Conservation (phyloP, 176 grass and related monocot genomes). For the bread wheat (Triticum aestivum) region DNA sequence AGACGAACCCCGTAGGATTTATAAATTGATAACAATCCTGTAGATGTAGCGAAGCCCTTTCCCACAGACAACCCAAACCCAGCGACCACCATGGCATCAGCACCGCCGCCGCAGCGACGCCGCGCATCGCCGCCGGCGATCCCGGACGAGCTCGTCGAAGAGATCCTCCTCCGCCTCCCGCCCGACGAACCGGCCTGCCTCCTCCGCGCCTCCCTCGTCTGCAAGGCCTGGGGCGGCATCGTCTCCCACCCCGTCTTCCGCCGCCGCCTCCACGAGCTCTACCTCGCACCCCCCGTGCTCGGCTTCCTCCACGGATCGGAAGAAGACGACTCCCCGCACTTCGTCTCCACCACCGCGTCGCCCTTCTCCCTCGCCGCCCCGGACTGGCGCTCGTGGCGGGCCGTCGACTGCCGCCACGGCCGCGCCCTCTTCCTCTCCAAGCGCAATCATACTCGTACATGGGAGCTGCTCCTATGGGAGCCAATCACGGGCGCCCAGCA, state of each 20-base stretch:
- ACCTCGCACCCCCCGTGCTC: neutral
- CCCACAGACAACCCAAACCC: neutral
- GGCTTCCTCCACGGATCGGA: neutral
- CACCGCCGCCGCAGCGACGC: neutral
- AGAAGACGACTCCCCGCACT: neutral
- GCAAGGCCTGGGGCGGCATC: neutral
- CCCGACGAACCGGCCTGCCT: neutral
- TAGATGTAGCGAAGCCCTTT: too few species aligned
- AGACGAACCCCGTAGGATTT: too few species aligned
- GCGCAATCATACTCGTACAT: too few species aligned
- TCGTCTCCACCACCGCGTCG: neutral
- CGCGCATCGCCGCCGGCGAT: neutral
- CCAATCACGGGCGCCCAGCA: neutral
- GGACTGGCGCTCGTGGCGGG: neutral
- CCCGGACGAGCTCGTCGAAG: neutral
- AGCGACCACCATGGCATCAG: neutral
- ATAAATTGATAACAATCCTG: too few species aligned
- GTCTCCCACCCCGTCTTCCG: neutral
- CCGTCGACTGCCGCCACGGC: neutral
- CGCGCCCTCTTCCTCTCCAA: constrained; percentile 3
- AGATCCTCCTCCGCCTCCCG: neutral
- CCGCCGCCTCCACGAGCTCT: neutral
- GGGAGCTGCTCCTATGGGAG: neutral
- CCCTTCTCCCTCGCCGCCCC: neutral
- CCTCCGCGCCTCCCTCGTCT: neutral